Evolutionary conservation across 2,329 filamentous ascomycete genomes (phyloP), one percentile per base, ranked within the genome.

Genomic region (Tolypocladium paradoxum): DNA sequence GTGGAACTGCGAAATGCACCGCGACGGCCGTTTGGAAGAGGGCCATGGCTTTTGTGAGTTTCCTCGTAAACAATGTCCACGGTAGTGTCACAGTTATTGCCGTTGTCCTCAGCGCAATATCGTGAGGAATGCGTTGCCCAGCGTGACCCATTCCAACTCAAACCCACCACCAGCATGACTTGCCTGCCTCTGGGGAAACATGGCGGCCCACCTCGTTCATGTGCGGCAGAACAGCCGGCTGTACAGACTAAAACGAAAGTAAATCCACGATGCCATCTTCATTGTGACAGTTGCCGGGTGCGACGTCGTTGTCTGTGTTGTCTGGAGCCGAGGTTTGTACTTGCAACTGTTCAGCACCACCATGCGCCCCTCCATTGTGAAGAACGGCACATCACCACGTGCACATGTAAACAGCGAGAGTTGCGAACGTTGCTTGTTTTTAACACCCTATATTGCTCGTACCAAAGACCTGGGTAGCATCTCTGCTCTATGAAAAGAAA

Each of bases 91-190:
- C 18, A 27, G 16, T 9, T 18, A 7, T 40, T 45, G 40, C 24
- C n/a, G 18, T 3, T 12, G 8, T 12, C 4, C 46, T 49, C 20
- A 16, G 31, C 31, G 49, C 63, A 62, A 64, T 62, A 58, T 61
- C 51, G 52, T 52, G 51, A 65, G 69, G 69, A 72, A 72, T 71
- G 69, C 63, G 69, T 72, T 70, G 68, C 65, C 56, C 58, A 52
- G 61, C 56, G 62, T 63, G 55, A 65, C 57, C 56, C 69, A 71
- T 71, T 71, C 69, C 69, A 67, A 51, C 51, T 38, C 50, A 45
- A 47, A 40, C 53, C 56, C 60, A 61, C 58, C 53, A 54, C 37
- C 53, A 47, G 4, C 27, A 36, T 55, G n/a, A n/a, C n/a, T n/a
- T n/a, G 36, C 24, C 22, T 14, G 22, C 22, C 29, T 48, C n/a